phyloP scores from a whole-genome alignment of 192 early-diverging fungal species.

The Mortierella claussenii region DNA sequence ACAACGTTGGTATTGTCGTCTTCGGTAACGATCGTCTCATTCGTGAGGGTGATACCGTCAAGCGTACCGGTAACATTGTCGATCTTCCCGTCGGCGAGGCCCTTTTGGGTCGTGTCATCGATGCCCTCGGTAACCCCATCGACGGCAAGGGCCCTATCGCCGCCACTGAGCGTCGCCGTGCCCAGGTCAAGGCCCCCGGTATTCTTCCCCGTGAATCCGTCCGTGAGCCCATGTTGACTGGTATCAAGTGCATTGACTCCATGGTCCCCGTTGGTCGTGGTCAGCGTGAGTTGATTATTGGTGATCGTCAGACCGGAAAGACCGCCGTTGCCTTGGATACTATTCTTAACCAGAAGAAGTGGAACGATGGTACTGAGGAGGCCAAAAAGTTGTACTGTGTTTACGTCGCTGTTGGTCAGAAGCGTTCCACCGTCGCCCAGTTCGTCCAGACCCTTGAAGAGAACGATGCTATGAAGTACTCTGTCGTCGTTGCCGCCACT shows the following conservation, averaged over 20 bases:
- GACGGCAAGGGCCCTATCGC: slow-evolving; percentile 98
- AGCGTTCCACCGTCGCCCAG: slow-evolving; percentile 99
- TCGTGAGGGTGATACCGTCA: slow-evolving; percentile 99
- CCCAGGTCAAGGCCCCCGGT: slow-evolving; percentile 99
- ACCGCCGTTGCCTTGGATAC: slow-evolving; percentile 98
- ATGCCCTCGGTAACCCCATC: slow-evolving; percentile 99
- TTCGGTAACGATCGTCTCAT: slow-evolving; percentile 99
- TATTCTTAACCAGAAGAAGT: slow-evolving; percentile 99
- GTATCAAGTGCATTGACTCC: slow-evolving; percentile 99
- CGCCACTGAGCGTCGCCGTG: slow-evolving; percentile 87
- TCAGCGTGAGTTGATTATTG: slow-evolving; percentile 99
- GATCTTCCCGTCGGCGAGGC: slow-evolving; percentile 97
- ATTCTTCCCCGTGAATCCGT: slow-evolving; percentile 99
- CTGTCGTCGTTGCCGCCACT: slow-evolving; percentile 97
- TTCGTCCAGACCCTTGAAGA: slow-evolving; percentile 98
- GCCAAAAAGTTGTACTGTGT: slow-evolving; percentile 99
- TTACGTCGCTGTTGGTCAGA: slow-evolving; percentile 99
- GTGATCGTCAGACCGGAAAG: slow-evolving; percentile 99
- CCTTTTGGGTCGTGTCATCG: slow-evolving; percentile 97
- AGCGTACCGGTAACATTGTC: slow-evolving; percentile 98
- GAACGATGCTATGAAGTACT: slow-evolving; percentile 98
- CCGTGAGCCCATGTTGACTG: slow-evolving; percentile 99
- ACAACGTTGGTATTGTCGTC: slow-evolving; percentile 99
- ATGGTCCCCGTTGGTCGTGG: slow-evolving; percentile 99
- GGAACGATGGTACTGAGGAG: slow-evolving; percentile 96